phyloP scores from a whole-genome alignment of 768 basidiomycete genomes.

The Auricularia cornea region DNA sequence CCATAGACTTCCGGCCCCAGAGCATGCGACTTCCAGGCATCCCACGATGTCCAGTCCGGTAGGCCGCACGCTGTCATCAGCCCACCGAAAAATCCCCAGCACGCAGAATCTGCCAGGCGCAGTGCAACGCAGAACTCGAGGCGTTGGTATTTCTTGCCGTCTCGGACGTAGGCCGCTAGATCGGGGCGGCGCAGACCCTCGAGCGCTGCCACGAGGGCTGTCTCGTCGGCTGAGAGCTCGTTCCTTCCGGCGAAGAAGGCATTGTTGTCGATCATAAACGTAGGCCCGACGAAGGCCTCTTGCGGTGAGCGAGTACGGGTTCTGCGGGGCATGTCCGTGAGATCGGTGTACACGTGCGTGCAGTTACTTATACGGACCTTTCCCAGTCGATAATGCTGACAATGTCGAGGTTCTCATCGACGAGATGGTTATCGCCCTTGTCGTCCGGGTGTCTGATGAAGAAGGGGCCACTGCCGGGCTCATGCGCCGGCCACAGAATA shows the following conservation, averaged over 20 bases:
- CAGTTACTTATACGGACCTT: conserved; percentile 3
- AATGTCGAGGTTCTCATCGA: conserved; percentile 16
- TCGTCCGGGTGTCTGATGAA: conserved; percentile 17
- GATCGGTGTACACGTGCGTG: no score
- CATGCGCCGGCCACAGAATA: not conserved
- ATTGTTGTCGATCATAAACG: conserved; percentile 7
- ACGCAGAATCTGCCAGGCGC: not conserved
- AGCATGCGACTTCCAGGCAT: no score
- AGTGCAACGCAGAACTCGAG: not conserved
- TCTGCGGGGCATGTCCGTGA: not conserved
- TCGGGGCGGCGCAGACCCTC: not conserved
- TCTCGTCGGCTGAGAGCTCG: conserved; percentile 5
- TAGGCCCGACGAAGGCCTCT: conserved; percentile 9
- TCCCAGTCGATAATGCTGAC: conserved; percentile 26
- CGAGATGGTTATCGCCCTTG: conserved; percentile 20
- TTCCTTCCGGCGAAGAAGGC: conserved; percentile 8
- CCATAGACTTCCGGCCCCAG: no score
- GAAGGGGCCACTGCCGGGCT: not conserved
- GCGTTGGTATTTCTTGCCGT: not conserved
- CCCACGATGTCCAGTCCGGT: no score
- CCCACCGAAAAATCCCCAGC: no score
- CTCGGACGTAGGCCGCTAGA: conserved; percentile 5
- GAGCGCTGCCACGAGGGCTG: not conserved
- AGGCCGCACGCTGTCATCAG: no score
- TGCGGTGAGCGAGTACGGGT: conserved; percentile 14